phyloP scores from a whole-genome alignment of 2,329 filamentous ascomycete species.

The Xylariaceae sp. region DNA sequence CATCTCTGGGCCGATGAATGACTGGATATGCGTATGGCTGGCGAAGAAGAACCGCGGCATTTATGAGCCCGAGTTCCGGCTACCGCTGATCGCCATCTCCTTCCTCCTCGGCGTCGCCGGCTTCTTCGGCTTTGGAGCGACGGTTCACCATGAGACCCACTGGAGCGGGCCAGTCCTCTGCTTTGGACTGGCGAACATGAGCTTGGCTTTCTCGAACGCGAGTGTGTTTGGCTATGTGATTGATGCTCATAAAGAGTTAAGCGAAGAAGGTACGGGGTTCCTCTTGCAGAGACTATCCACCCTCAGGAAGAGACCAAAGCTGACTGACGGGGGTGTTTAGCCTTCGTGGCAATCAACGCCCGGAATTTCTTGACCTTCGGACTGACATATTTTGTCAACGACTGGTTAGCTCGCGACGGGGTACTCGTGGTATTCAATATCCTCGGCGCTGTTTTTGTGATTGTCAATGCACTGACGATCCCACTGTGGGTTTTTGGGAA shows the following conservation, averaged over 20 bases:
- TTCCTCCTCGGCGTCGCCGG: conserved; percentile 38
- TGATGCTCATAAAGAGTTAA: conserved; percentile 41
- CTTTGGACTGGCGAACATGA: conserved; percentile 45
- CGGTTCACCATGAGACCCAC: conserved; percentile 40
- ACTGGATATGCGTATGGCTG: conserved; percentile 39
- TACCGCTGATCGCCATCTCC: conserved; percentile 36
- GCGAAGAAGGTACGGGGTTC: conserved; percentile 35
- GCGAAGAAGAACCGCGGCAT: conserved; percentile 45
- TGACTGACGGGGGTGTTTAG: conserved; percentile 18
- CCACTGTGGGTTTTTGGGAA: conserved; percentile 47
- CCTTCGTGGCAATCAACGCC: conserved; percentile 47
- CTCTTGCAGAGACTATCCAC: neutral
- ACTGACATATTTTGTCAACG: conserved; percentile 39
- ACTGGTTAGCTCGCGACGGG: conserved; percentile 34
- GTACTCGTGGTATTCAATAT: conserved; percentile 34
- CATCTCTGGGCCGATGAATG: conserved; percentile 41
- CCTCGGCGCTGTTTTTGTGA: conserved; percentile 38
- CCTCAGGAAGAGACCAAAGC: no score
- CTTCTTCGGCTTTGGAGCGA: conserved; percentile 44
- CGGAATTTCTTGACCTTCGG: conserved; percentile 44
- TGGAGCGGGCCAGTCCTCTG: conserved; percentile 44
- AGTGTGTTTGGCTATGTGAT: conserved; percentile 47
- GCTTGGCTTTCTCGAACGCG: conserved; percentile 40
- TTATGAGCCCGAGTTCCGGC: conserved; percentile 49
- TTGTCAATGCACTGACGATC: conserved; percentile 40